Evolutionary conservation across 148 eudicot genomes (phyloP).

Genomic region (Diospyros lotus): DNA sequence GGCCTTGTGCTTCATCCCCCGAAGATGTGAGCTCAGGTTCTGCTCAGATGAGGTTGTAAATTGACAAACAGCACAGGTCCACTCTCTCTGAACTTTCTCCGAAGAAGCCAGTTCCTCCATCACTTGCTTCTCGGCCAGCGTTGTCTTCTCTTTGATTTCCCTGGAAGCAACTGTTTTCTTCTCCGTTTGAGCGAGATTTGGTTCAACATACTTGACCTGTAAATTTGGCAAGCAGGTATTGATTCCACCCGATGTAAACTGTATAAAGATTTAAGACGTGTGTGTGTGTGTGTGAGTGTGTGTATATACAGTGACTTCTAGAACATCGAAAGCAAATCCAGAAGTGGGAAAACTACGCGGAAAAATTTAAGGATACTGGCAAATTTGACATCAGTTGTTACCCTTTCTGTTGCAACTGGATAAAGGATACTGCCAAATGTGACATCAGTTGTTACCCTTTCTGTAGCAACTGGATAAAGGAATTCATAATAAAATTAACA

Average conservation of each 20-base stretch:
- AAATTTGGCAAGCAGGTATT: not conserved
- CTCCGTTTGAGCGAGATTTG: not conserved
- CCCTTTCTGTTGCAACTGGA: no score
- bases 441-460: slow-evolving; percentile 6
- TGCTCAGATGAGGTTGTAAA: slow-evolving; percentile 7
- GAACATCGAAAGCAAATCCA: no score
- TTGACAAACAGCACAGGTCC: slow-evolving; percentile 22
- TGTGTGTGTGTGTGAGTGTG: no score
- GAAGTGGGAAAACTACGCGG: no score
- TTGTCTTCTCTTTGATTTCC: not conserved
- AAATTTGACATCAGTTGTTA: no score
- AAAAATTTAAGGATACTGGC: no score
- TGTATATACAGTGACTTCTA: no score
- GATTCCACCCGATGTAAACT: no score
- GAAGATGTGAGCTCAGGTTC: slow-evolving; percentile 17
- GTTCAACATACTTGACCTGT: not conserved
- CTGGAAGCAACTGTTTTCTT: not conserved
- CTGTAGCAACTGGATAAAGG: slow-evolving; percentile 6
- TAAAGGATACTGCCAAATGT: no score
- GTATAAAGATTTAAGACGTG: no score
- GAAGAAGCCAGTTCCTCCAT: not conserved
- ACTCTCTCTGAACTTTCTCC: slow-evolving; percentile 17
- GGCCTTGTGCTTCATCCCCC: slow-evolving; percentile 18
- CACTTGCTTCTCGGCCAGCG: not conserved
- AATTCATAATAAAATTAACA: no score